Base-by-base conservation (phyloP, 306 rosid genomes). In the Acacia crassicarpa region DNA sequence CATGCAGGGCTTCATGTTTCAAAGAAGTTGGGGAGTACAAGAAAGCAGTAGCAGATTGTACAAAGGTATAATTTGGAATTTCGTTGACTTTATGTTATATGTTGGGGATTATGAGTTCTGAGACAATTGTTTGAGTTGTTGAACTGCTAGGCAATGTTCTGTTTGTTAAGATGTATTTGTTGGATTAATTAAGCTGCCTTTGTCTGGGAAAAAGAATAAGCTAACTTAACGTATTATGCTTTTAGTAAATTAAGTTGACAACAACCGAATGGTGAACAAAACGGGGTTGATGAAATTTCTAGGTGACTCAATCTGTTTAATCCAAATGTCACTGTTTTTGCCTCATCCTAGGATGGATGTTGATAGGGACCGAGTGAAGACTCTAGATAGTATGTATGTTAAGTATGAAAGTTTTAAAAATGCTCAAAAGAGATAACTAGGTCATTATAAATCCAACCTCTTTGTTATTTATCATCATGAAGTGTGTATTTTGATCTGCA, bases 1-100 rank as follows among this genome's bases (percentile, higher is more conserved):
- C 98, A 0, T 91, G 93, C 89, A 88, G 98, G 85, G 97, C 99
- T 83, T 96, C 99, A 0, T 93, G 98, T 90, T 96, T 87, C 85
- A 96, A 96, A 86, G 99, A 93, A 86, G 99, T 96, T 23, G 97
- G 99, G 68, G 97, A 93, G 90, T 96, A 93, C 83, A 96, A 96
- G 87, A 96, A 96, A 84, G 99, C 97, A 5, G 97, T 93, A 77
- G 97, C 96, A 3, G 99, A 96, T 81, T 96, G 99, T 89, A 87
- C 98, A 32, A 91, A 89, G 99, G 98, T 96, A 90, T 63, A 8
- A 12, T 74, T 13, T 81, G 22, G 43, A 61, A 58, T 72, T 58
- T 74, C 80, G 68, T n/a, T 72, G n/a, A 27, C 35, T 45, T 11
- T 61, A 41, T 38, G 23, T 8, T 46, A 27, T 70, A 49, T 71